A percentile compares a stretch with the other conserved stretches of the same genome.
Conservation (phyloP, 768 basidiomycete genomes). For the Austroboletus festivus region DNA sequence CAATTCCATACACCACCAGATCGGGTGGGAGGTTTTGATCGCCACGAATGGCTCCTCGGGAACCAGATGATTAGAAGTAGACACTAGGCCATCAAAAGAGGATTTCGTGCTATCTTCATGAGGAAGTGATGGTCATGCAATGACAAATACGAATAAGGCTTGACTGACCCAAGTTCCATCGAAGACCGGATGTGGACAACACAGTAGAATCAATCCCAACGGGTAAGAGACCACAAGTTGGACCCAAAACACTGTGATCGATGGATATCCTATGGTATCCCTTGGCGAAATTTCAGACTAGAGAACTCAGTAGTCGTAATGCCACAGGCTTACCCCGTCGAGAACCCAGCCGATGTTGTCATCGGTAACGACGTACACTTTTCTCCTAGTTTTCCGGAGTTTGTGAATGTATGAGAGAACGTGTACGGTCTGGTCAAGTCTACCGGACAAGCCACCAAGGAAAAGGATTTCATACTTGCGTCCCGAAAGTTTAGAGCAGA, state of each 20-base stretch:
- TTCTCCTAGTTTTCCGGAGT: constrained; percentile 55
- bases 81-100: constrained; percentile 80
- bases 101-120: constrained; percentile 57
- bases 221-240: constrained; percentile 93
- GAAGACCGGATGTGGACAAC: constrained; percentile 78
- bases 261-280: constrained; percentile 80
- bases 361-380: constrained; percentile 79
- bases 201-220: constrained; percentile 76
- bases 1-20: constrained; percentile 89
- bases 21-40: constrained; percentile 74
- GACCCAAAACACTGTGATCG: constrained; percentile 71
- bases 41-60: constrained; percentile 61
- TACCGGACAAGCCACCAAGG: constrained; percentile 85
- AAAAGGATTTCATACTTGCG: constrained; percentile 66
- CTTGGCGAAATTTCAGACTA: constrained; percentile 37
- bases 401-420: constrained; percentile 84
- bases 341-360: constrained; percentile 92
- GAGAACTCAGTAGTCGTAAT: background rate
- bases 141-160: background rate
- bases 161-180: constrained; percentile 82
- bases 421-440: constrained; percentile 93
- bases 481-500: constrained; percentile 8
- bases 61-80: constrained; percentile 91
- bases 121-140: constrained; percentile 3
- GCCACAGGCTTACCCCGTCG: constrained; percentile 50